Conservation (phyloP, 495 filamentous ascomycete species). For the Penicillium longicatenatum region DNA sequence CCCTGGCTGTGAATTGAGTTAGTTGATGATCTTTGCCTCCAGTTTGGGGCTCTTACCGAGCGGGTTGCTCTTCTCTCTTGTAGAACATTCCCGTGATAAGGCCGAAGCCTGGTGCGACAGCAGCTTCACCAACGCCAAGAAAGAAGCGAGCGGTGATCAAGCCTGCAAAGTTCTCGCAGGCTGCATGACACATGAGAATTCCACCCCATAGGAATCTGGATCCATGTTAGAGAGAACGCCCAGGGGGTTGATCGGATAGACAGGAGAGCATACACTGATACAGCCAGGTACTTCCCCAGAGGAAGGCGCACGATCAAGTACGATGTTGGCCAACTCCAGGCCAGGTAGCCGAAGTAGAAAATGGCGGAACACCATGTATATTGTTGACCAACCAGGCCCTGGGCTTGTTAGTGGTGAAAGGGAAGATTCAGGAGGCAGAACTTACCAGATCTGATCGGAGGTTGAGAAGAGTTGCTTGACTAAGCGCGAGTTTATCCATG, state of each 20-base stretch:
- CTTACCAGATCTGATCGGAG: conserved; percentile 41
- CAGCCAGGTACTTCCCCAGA: conserved; percentile 50
- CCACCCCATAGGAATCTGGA: conserved; percentile 26
- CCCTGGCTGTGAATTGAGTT: conserved; percentile 33
- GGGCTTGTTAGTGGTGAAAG: neutral
- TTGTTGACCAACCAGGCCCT: conserved; percentile 39
- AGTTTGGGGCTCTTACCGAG: conserved; percentile 38
- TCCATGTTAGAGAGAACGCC: too few species aligned
- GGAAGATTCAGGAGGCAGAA: neutral
- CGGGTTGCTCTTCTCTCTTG: conserved; percentile 52
- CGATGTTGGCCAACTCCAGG: conserved; percentile 50
- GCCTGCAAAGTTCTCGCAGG: conserved; percentile 46
- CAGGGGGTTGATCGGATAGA: too few species aligned
- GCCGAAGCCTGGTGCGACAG: conserved; percentile 57
- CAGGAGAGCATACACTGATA: conserved; percentile 15
- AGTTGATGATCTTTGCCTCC: neutral
- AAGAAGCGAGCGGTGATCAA: conserved; percentile 52
- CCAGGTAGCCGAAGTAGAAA: conserved; percentile 54
- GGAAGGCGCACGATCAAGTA: conserved; percentile 55
- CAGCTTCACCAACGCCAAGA: conserved; percentile 56
- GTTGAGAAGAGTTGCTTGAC: conserved; percentile 55
- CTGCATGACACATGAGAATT: conserved; percentile 35
- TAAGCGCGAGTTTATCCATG: conserved; percentile 60
- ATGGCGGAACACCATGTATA: conserved; percentile 50
- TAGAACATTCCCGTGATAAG: conserved; percentile 61